phyloP scores from a whole-genome alignment of 2,329 filamentous ascomycete species.

The Neurospora sp. region DNA sequence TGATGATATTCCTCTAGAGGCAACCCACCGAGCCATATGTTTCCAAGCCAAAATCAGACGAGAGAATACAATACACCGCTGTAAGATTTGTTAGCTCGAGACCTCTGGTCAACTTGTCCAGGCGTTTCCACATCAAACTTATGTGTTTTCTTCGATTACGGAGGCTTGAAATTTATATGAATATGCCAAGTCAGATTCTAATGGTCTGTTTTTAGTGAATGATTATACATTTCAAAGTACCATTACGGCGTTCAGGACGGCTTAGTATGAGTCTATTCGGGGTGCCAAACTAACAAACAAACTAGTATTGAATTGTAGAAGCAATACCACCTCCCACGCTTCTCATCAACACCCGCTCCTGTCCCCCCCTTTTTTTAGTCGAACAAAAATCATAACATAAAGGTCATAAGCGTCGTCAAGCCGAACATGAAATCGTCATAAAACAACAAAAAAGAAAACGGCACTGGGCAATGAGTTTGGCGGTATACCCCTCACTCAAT shows the following conservation, averaged over 20 bases:
- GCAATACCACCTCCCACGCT: not conserved
- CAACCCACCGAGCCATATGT: not conserved
- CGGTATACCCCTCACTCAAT: not conserved
- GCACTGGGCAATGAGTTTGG: not conserved
- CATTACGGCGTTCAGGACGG: too few species aligned
- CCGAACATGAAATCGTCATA: slow-evolving; percentile 2
- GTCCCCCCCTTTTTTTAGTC: not conserved
- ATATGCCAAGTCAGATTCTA: not conserved
- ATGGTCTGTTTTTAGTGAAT: too few species aligned
- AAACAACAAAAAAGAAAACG: slow-evolving; percentile 6
- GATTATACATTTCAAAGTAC: too few species aligned
- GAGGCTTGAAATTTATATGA: not conserved
- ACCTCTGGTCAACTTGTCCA: not conserved
- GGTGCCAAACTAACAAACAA: too few species aligned
- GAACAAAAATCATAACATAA: not conserved
- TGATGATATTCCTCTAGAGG: not conserved
- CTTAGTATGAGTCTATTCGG: too few species aligned
- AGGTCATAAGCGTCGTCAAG: not conserved
- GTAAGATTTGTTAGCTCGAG: not conserved
- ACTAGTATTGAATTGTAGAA: not conserved
- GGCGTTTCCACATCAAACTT: not conserved
- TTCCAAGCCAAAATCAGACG: not conserved
- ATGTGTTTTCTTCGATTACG: not conserved
- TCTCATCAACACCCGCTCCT: not conserved
- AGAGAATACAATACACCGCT: not conserved